Base-by-base conservation (phyloP, 352 stramenopile species). In the Pythium dissimile region DNA sequence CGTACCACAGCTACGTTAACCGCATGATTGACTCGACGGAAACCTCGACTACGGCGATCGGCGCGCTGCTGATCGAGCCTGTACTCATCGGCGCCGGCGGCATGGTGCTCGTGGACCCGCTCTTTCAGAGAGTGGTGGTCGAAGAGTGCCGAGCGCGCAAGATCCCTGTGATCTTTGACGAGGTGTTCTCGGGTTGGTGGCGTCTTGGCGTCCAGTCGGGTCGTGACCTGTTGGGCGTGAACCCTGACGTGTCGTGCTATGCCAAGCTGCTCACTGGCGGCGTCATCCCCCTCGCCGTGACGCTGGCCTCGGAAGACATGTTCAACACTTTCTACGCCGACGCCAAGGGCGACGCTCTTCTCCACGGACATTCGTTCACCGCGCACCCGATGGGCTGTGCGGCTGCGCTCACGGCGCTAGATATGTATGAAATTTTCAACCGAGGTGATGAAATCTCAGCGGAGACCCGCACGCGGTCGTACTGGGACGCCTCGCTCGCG, bases 321-420 rank as follows among this genome's bases (percentile, higher is more conserved):
- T 97, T 97, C 59, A 60, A 80, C 42, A 93, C 88, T 18, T 97
- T 97, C 71, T 93, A 93, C 63, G 80, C 81, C 0, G 86, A 95
- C 30, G 77, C 57, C 39, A 95, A 96, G 72, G 80, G 77, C 30
- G 83, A 96, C 16, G 88, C 88, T 5, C 60, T 97, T 37, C 73
- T 97, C 0, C 90, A 97, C 57, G 91, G 84, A 11, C 89, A 97
- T 69, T 97, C 88, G n/a, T 97, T 97, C 73, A 96, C 89, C 24
- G 91, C 89, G 0, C 88, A 97, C 54, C 88, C 91, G 5, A 78
- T 96, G 39, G 91, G 88, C 24, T 97, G 89, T 54, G 89, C 89
- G 21, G 88, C 88, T 11, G 85, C 84, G 11, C 52, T 97, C 24
- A 93, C 92, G n/a, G 79, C 88, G 11, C 57, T 97, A 3, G 84